Percentiles rank a stretch among this genome's conserved stretches.
These are phyloP conservation scores for Wickerhamomyces hampshirensis DNA, from an alignment of 805 yeast genomes.

Conservation along the genomic window DNA sequence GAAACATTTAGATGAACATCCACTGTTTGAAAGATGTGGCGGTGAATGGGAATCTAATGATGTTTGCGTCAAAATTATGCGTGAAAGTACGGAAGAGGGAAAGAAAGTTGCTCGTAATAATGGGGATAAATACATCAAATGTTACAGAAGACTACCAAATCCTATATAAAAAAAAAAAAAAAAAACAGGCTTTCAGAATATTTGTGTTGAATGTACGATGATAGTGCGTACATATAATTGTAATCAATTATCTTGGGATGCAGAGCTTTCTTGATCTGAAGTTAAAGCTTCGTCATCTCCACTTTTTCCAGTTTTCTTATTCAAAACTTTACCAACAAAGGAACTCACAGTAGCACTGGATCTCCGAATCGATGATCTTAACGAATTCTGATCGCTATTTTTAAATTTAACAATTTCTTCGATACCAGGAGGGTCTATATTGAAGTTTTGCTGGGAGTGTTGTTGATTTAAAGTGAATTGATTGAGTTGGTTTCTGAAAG, in stretches of 20 bases:
- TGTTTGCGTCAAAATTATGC: conserved; percentile 81
- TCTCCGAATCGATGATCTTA: conserved; percentile 34
- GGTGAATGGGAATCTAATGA: conserved; percentile 79
- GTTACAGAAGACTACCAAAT: conserved; percentile 69
- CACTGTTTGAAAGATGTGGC: conserved; percentile 76
- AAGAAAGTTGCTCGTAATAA: conserved; percentile 90
- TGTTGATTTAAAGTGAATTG: conserved; percentile 11
- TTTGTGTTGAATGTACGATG: not conserved
- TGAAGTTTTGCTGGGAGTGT: conserved; percentile 12
- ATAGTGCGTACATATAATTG: not conserved
- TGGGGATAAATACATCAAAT: conserved; percentile 85
- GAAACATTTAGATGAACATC: conserved; percentile 83
- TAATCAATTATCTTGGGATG: conserved; percentile 1
- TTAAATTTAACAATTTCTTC: conserved; percentile 33
- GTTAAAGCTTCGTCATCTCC: conserved; percentile 26
- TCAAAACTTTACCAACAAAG: conserved; percentile 28
- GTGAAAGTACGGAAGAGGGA: conserved; percentile 94
- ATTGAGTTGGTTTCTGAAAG: conserved; percentile 20
- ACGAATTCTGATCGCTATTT: conserved; percentile 23
- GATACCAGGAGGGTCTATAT: conserved; percentile 34
- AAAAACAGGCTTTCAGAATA: not conserved
- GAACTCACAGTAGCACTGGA: conserved; percentile 39
- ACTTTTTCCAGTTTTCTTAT: conserved; percentile 18
- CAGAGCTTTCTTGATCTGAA: conserved; percentile 18
- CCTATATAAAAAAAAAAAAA: conserved; percentile 32